phyloP scores from a whole-genome alignment of 1,139 yeast species.

The Kurtzmaniella quercitrusa region DNA sequence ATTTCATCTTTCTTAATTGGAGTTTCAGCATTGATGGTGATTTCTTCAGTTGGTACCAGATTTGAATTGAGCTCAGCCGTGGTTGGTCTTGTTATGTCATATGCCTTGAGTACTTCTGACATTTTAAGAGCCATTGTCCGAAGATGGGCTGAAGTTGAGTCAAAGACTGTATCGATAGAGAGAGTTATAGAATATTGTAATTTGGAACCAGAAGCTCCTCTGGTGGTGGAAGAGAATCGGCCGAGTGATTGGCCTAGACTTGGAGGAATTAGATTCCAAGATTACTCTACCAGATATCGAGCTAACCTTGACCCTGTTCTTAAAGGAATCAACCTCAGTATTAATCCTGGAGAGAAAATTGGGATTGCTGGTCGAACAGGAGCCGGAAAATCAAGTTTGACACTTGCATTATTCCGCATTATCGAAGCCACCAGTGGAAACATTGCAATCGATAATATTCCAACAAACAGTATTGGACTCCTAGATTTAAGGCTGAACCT shows the following conservation, averaged over 20 bases:
- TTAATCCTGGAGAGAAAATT: slow-evolving; percentile 31
- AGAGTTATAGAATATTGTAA: slow-evolving; percentile 34
- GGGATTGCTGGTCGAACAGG: slow-evolving; percentile 44
- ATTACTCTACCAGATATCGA: slow-evolving; percentile 33
- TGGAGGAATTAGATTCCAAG: slow-evolving; percentile 26
- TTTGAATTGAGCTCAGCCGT: slow-evolving; percentile 26
- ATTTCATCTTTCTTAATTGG: slow-evolving; percentile 32
- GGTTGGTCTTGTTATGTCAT: slow-evolving; percentile 37
- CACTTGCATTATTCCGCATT: slow-evolving; percentile 36
- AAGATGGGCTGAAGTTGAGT: slow-evolving; percentile 34
- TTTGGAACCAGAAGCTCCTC: slow-evolving; percentile 31
- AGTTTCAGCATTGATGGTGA: slow-evolving; percentile 24
- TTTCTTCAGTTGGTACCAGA: slow-evolving; percentile 19
- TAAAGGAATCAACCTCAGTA: slow-evolving; percentile 22
- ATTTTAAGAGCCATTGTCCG: slow-evolving; percentile 30
- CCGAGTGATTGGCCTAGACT: slow-evolving; percentile 31
- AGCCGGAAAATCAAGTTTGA: slow-evolving; percentile 38
- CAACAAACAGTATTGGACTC: slow-evolving; percentile 29
- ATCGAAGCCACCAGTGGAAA: slow-evolving; percentile 32
- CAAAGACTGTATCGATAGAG: slow-evolving; percentile 31
- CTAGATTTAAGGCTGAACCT: slow-evolving; percentile 31
- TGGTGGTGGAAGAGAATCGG: slow-evolving; percentile 22
- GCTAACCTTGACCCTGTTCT: slow-evolving; percentile 35
- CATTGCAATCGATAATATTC: slow-evolving; percentile 29
- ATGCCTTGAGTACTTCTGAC: slow-evolving; percentile 30